Percentiles rank a stretch among this genome's conserved stretches.
These are phyloP conservation scores for Balakata baccata DNA, from an alignment of 345 rosid species.

Conservation along the genomic window DNA sequence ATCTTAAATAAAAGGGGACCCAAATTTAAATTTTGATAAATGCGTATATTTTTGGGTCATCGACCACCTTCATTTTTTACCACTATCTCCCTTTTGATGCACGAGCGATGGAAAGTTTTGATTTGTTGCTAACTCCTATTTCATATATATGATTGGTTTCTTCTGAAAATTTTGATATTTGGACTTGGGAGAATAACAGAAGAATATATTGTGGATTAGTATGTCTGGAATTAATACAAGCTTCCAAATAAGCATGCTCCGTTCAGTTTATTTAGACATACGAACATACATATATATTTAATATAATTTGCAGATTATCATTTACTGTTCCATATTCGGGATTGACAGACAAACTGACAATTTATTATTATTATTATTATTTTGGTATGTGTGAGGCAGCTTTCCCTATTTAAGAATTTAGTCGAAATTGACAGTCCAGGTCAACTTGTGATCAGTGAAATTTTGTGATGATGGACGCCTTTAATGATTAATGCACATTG, in stretches of 20 bases:
- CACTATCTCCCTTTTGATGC: not conserved
- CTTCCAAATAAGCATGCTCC: not conserved
- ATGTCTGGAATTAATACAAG: no score
- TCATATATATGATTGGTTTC: slow-evolving; percentile 1
- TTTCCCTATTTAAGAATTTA: not conserved
- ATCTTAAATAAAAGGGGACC: not conserved
- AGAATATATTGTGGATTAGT: not conserved
- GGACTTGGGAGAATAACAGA: slow-evolving; percentile 4
- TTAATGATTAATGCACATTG: slow-evolving; percentile 2
- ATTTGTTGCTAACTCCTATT: not conserved
- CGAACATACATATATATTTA: no score
- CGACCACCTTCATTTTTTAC: not conserved
- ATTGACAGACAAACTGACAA: not conserved
- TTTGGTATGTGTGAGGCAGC: not conserved
- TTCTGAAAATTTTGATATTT: not conserved
- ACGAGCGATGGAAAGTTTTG: no score
- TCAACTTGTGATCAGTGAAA: not conserved
- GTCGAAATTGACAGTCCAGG: not conserved
- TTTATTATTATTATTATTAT: no score
- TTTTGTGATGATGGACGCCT: not conserved
- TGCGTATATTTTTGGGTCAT: not conserved
- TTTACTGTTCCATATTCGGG: not conserved
- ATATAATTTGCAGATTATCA: not conserved
- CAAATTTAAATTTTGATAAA: not conserved
- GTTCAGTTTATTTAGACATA: not conserved